Evolutionary conservation across 805 yeast species (phyloP), one percentile per base, ranked within the genome.

Genomic region (Candida ipomoeae): DNA sequence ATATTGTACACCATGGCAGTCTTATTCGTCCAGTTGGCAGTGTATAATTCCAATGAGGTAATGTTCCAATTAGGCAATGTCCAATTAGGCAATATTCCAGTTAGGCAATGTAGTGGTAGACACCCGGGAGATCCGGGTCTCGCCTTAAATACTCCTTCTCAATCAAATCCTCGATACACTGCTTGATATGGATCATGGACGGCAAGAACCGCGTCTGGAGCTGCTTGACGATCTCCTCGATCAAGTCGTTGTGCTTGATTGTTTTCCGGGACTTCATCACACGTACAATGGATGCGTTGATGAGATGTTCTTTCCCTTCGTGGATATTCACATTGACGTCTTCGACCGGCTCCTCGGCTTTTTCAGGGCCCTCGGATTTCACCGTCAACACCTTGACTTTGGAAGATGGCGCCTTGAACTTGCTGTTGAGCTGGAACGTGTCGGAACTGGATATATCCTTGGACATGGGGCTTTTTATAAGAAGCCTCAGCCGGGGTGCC

Each of bases 241-340:
- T 70, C 48, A 90, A 71, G 37, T 84, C 84, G 56, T 81, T 82
- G 62, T 87, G 92, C 23, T 65, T 71, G 48, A 85, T 57, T 0
- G 74, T 67, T 57, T 82, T 84, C 33, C 90, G 71, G 1, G 88
- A 77, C 68, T 90, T 90, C 92, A 90, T 84, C n/a, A 85, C 81
- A 46, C 97, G 75, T 5, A 90, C 96, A 49, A 90, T 79, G 0
- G 95, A 94, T 1, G 97, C 96, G 62, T 88, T 94, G 2, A 86
- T 72, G 60, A 84, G 87, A 49, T 77, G 75, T 51, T 81, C 75
- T 50, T 96, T 74, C 4, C 89, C 82, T 56, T 80, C 84, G 37
- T 77, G 76, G 31, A 89, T 72, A 35, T 73, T 68, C n/a, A 75
- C 75, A 63, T 83, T 68, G 0, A 87, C 84, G 48, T 75, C 76